Base-by-base conservation (phyloP, 164 flowering plant genomes). In the Nymphaea colorata region DNA sequence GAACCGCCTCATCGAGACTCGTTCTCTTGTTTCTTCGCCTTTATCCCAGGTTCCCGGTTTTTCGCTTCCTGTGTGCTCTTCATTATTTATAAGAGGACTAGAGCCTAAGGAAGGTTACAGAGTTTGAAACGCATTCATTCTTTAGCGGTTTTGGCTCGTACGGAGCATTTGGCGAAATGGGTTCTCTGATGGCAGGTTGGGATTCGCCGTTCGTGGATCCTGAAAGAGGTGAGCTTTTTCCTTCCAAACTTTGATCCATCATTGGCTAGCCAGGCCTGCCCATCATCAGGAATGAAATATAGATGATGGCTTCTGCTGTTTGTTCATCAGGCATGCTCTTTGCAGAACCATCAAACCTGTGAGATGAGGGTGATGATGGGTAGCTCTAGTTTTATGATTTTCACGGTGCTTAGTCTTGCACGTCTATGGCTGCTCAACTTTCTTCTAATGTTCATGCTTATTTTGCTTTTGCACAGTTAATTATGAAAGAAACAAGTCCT, bases 151-250 rank as follows among this genome's bases (percentile, higher is more conserved):
- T 51, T 51, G 64, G 25, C 3, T 17, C 64, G 36, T 25, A 25
- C 1, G 57, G 47, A 41, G 44, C 43, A 64, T n/a, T 6, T 42
- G 44, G 44, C 66, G 11, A 53, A 67, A 90, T 87, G 96, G 96
- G 96, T 76, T 90, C 96, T 78, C 73, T 90, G 68, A 77, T 90
- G 87, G 82, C 84, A 43, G 97, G 95, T 60, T 91, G 97, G 97
- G 84, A 86, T 67, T 84, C 91, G 0, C 86, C 74, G 18, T 71
- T 72, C 12, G 36, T 44, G 10, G 86, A 88, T 79, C 78, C 86
- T 41, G 77, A 85, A 69, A 14, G 69, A 70, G 83, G 96, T 86
- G 77, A n/a, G 44, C 43, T 61, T 17, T 6, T 17, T 8, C 14
- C 7, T 61, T 41, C 42, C 59, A 55, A 55, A 8, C 16, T 41